These are phyloP conservation scores for Boletales sp. DNA, from an alignment of 768 basidiomycete species.

Conservation along the genomic window DNA sequence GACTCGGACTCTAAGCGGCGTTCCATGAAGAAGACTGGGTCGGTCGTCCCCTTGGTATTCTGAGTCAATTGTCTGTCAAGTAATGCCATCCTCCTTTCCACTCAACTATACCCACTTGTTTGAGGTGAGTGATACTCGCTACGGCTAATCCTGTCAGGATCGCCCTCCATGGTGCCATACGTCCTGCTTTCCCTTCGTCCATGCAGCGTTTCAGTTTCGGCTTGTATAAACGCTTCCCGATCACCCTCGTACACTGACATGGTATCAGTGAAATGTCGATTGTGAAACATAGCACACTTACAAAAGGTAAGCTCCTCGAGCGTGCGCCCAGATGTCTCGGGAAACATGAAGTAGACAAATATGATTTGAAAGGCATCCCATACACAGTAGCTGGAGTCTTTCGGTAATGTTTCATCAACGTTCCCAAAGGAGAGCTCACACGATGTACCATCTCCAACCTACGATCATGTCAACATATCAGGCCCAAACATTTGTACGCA, in stretches of 20 bases:
- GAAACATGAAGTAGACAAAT: slow-evolving; percentile 6
- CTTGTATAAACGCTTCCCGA: neutral
- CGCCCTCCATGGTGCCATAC: no score
- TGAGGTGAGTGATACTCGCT: no score
- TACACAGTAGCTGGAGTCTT: neutral
- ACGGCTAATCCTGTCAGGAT: no score
- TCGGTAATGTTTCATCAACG: no score
- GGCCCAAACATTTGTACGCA: neutral
- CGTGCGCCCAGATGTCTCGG: slow-evolving; percentile 4
- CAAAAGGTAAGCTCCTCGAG: slow-evolving; percentile 4
- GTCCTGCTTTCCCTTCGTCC: no score
- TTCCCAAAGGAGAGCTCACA: slow-evolving; percentile 2
- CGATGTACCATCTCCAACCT: slow-evolving; percentile 16
- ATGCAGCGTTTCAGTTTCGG: no score
- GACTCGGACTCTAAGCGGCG: no score
- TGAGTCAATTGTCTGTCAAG: no score
- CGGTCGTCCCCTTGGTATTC: no score
- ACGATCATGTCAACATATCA: neutral
- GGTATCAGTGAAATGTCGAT: neutral
- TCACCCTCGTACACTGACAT: neutral
- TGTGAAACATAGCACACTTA: neutral
- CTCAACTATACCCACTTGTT: no score
- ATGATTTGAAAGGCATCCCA: slow-evolving; percentile 1
- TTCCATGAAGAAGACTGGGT: no score
- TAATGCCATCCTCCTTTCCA: no score